A percentile compares a stretch with the other conserved stretches of the same genome.
phyloP scores from a whole-genome alignment of 2,329 filamentous ascomycete genomes.

The Cladosporium sp. region DNA sequence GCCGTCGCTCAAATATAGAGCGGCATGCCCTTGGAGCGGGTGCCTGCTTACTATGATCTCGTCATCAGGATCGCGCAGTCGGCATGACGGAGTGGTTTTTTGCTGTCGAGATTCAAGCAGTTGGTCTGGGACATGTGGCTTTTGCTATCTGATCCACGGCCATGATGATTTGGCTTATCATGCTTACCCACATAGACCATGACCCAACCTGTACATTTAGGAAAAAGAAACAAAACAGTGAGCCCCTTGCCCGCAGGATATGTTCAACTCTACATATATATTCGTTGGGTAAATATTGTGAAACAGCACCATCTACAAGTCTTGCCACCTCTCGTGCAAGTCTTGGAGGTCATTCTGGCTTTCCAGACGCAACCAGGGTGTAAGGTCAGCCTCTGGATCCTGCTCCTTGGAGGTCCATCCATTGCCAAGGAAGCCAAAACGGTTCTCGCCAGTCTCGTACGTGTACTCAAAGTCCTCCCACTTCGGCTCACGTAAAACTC shows the following conservation, averaged over 20 bases:
- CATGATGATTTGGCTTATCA: background rate
- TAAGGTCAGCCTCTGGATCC: constrained; percentile 59
- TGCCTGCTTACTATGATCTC: background rate
- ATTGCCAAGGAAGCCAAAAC: constrained; percentile 67
- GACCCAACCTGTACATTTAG: background rate
- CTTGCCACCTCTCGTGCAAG: constrained; percentile 67
- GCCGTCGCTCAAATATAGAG: background rate
- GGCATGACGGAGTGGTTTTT: background rate
- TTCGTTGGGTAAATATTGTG: background rate
- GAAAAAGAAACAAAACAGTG: background rate
- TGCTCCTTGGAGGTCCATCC: constrained; percentile 64
- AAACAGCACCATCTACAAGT: constrained; percentile 18
- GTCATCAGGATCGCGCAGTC: background rate
- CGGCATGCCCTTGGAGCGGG: background rate
- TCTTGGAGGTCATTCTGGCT: constrained; percentile 60
- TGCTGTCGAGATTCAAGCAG: background rate
- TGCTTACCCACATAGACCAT: background rate
- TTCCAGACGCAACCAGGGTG: constrained; percentile 60
- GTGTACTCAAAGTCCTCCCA: constrained; percentile 63
- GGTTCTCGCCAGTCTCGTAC: constrained; percentile 47
- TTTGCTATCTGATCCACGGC: background rate
- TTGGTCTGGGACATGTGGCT: background rate
- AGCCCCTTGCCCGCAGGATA: background rate
- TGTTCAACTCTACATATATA: background rate
- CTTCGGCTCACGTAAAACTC: constrained; percentile 55